Base-by-base conservation (phyloP, 352 stramenopile genomes). In the Phytophthora vignae region DNA sequence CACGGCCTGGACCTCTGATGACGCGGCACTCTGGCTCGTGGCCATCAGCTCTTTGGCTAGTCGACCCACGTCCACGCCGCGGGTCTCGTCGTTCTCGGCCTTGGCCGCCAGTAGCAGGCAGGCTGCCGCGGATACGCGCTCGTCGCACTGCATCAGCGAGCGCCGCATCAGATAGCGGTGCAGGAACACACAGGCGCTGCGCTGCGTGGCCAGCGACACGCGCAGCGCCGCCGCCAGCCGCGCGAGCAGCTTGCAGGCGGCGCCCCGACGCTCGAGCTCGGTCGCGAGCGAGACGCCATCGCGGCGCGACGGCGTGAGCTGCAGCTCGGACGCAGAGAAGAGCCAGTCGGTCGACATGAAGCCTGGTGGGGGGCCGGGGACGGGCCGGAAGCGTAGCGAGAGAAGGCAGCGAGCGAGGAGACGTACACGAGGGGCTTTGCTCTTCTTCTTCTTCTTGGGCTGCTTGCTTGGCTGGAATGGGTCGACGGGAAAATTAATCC, bases 21-120 rank as follows among this genome's bases (percentile, higher is more conserved):
- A 55, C 46, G 21, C n/a, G 25, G 15, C 4, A 31, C 48, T 25
- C 11, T 38, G 40, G 14, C 48, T 36, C 36, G 42, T 3, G 27
- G 4, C 58, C 25, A 62, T 67, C 21, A 79, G 19, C 12, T 48
- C 64, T 42, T 69, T 60, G 25, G 77, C 77, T 44, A 77, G 62
- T 55, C 74, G 74, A 8, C 46, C 54, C 14, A 77, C 75, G 21
- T 80, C 65, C 9, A 78, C 64, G 9, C 67, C 40, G 33, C 76
- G 76, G 17, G 68, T 64, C 42, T 76, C 66, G 44, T 80, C 55
- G 52, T 87, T 80, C 59, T 90, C 82, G 36, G 81, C 72, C 60
- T 90, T 90, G 55, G 78, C 73, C 4, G 76, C 81, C 22, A 85
- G 59, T 25, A 90, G 71, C 22, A 90, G 49, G 21, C 81, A 88